Base-by-base conservation (phyloP, 2,329 filamentous ascomycete genomes). In the Fusarium illudens region DNA sequence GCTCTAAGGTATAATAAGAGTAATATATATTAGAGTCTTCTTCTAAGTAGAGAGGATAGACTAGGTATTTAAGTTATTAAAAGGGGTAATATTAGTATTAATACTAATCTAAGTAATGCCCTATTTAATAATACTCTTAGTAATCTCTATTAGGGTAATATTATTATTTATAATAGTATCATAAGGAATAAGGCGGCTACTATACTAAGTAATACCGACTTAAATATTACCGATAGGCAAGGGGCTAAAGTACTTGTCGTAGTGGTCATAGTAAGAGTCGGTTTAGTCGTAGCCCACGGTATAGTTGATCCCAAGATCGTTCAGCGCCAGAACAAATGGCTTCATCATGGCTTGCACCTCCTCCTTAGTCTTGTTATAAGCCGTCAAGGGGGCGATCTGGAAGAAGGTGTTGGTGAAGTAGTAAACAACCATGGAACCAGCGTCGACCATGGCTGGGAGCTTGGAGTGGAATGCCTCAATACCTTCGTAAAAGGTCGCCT, bases 371-470 rank as follows among this genome's bases (percentile, higher is more conserved):
- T 84, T 81, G 68, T 81, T 79, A 34, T 83, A 86, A 1, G 79
- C 83, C 0, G 82, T 86, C 25, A 86, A 66, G 4, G 71, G 64
- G 2, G 56, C 46, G 3, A 71, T 60, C 17, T 65, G 58, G 74
- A 88, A 87, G 67, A 79, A 79, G 12, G 75, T 72, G 65, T 81
- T 81, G 57, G 79, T 83, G 64, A 85, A 81, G 64, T 79, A 80
- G 74, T 83, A 87, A n/a, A 83, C 76, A 27, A 79, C 75, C 78
- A 82, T 84, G 19, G 80, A 79, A 10, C 86, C 86, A 2, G 81
- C 76, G 62, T 86, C 84, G 15, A 84, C 79, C 60, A 86, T 81
- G 3, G 72, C 75, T 1, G 84, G 81, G 0, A 87, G 78, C 51
- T 74, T 65, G 25, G 72, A 19, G 70, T 73, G 37, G 68, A 84